phyloP scores from a whole-genome alignment of 2,329 filamentous ascomycete genomes.

The Aspergillus arachidicola region DNA sequence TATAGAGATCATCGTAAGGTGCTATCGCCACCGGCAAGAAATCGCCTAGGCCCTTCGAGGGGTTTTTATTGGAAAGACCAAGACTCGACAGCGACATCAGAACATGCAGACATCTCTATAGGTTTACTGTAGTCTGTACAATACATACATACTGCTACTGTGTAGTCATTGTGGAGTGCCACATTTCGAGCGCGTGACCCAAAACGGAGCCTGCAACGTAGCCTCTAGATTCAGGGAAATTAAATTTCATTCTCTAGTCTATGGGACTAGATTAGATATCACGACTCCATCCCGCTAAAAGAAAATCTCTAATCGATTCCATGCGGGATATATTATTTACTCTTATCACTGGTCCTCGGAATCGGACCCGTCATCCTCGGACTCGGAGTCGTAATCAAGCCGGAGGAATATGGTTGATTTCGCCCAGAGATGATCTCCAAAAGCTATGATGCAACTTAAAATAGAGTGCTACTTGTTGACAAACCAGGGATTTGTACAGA shows the following conservation, averaged over 20 bases:
- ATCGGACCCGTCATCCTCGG: background rate
- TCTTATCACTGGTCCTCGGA: background rate
- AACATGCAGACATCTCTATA: background rate
- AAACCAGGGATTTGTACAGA: background rate
- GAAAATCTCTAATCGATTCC: background rate
- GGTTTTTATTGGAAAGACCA: background rate
- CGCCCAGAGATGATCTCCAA: background rate
- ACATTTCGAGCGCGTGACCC: background rate
- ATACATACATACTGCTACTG: background rate
- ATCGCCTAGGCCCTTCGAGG: background rate
- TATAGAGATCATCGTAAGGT: background rate
- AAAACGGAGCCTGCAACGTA: background rate
- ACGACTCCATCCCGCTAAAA: background rate
- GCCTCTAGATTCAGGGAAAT: background rate
- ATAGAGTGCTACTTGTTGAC: background rate
- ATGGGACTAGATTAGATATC: background rate
- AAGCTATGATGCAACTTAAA: background rate
- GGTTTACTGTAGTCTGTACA: background rate
- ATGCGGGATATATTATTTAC: background rate
- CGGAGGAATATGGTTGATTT: background rate
- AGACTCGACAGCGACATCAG: background rate
- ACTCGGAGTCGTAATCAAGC: background rate
- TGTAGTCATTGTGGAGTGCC: constrained; percentile 1
- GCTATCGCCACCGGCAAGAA: background rate
- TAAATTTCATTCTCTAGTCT: background rate